Percentiles rank a stretch among this genome's conserved stretches.
Conservation (phyloP, 306 rosid species). For the Vigna mungo region DNA sequence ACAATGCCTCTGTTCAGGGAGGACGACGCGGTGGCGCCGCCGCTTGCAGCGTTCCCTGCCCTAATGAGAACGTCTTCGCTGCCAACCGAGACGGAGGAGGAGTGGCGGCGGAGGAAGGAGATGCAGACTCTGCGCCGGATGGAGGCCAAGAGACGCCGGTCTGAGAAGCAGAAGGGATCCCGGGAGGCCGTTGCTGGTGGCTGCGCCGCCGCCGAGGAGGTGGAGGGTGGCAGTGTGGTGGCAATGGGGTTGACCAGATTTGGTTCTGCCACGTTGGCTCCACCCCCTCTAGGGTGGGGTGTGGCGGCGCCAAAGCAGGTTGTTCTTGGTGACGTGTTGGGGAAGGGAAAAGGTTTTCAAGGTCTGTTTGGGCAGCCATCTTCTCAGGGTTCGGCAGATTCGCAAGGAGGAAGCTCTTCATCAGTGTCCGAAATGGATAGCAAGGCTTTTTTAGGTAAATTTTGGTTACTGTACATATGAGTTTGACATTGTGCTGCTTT, state of each 20-base stretch:
- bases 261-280: slow-evolving; percentile 41
- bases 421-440: slow-evolving; percentile 87
- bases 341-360: slow-evolving; percentile 56
- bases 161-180: slow-evolving; percentile 78
- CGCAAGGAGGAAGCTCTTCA: slow-evolving; percentile 86
- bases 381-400: slow-evolving; percentile 78
- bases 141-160: slow-evolving; percentile 90
- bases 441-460: slow-evolving; percentile 68
- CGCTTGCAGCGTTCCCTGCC: slow-evolving; percentile 43
- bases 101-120: slow-evolving; percentile 97
- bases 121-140: slow-evolving; percentile 82
- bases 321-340: slow-evolving; percentile 48
- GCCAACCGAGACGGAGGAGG: slow-evolving; percentile 91
- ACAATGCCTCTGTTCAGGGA: slow-evolving; percentile 71
- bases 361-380: slow-evolving; percentile 55
- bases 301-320: slow-evolving; percentile 55
- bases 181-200: slow-evolving; percentile 33
- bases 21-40: slow-evolving; percentile 42
- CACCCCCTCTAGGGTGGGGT: slow-evolving; percentile 54
- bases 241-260: slow-evolving; percentile 43
- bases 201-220: slow-evolving; percentile 49
- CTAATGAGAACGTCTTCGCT: slow-evolving; percentile 77
- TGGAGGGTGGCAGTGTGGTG: slow-evolving; percentile 41
- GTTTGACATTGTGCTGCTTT: not conserved
- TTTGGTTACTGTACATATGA: not conserved